These are phyloP conservation scores for Oxyria digyna DNA, from an alignment of 148 eudicot species.

Conservation along the genomic window DNA sequence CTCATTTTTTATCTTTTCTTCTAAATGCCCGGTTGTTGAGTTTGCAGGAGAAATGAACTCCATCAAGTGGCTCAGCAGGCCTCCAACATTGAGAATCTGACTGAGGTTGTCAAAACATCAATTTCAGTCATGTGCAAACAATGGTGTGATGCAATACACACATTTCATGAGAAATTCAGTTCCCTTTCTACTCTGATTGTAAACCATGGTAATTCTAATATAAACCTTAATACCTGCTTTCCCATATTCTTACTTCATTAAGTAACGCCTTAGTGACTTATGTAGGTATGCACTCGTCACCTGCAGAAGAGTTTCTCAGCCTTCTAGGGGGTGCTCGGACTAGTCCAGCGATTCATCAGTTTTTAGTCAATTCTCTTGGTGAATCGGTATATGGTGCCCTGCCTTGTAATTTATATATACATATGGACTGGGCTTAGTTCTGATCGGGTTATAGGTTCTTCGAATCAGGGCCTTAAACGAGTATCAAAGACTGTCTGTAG, in stretches of 20 bases:
- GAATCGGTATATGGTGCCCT: slow-evolving; percentile 59
- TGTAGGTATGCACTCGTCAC: slow-evolving; percentile 69
- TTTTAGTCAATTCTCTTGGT: slow-evolving; percentile 88
- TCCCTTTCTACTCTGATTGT: slow-evolving; percentile 60
- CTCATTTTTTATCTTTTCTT: neutral
- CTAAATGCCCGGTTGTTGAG: neutral
- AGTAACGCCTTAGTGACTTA: slow-evolving; percentile 6
- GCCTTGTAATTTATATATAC: slow-evolving; percentile 1
- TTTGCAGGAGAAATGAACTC: slow-evolving; percentile 81
- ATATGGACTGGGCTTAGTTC: neutral
- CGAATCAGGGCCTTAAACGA: slow-evolving; percentile 83
- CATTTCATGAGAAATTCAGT: slow-evolving; percentile 75
- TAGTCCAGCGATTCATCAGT: slow-evolving; percentile 94
- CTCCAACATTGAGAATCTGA: slow-evolving; percentile 80
- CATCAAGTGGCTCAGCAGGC: slow-evolving; percentile 97
- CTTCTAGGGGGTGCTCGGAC: slow-evolving; percentile 95
- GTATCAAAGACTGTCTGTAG: slow-evolving; percentile 60
- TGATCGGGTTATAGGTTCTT: neutral
- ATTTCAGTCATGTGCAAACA: slow-evolving; percentile 84
- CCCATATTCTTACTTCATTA: slow-evolving; percentile 6
- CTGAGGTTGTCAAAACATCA: slow-evolving; percentile 76
- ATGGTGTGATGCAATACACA: slow-evolving; percentile 89
- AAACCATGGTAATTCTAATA: slow-evolving; percentile 53
- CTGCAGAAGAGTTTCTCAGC: slow-evolving; percentile 87
- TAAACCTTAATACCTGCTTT: neutral